Conservation (phyloP, 1,284 basidiomycete species). For the Cystobasidium sp. region DNA sequence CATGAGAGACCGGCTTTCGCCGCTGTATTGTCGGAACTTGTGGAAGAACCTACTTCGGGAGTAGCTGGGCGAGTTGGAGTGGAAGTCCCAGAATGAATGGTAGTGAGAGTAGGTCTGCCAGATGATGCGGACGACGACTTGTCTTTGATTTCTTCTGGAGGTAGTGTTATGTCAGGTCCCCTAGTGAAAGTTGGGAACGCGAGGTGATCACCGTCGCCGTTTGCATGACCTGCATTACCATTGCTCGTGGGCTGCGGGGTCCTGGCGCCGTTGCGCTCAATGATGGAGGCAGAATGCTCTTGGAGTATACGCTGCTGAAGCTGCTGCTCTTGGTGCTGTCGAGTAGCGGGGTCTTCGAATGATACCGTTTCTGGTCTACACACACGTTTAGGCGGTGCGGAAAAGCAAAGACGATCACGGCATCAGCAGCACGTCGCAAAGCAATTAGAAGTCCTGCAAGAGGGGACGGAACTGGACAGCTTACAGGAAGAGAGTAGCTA, state of each 20-base stretch:
- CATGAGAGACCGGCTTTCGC: background rate
- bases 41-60: background rate
- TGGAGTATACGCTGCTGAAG: constrained; percentile 10
- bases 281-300: constrained; percentile 12
- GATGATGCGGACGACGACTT: no score
- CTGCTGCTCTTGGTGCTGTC: constrained; percentile 21
- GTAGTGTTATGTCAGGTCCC: constrained; percentile 6
- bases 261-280: constrained; percentile 14
- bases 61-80: constrained; percentile 22
- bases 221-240: background rate
- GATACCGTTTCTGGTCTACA: constrained; percentile 30
- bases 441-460: background rate
- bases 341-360: constrained; percentile 31
- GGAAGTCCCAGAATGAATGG: constrained; percentile 19
- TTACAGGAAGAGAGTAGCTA: constrained; percentile 41
- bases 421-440: background rate
- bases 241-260: background rate
- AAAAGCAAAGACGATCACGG: background rate
- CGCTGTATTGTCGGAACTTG: background rate
- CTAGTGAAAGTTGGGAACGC: constrained; percentile 5
- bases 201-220: background rate
- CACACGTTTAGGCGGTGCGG: background rate
- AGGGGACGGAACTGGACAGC: background rate
- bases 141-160: background rate
- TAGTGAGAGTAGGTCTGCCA: background rate